Evolutionary conservation across 1,284 basidiomycete species (phyloP).

Genomic region (Trichosporon inkin): DNA sequence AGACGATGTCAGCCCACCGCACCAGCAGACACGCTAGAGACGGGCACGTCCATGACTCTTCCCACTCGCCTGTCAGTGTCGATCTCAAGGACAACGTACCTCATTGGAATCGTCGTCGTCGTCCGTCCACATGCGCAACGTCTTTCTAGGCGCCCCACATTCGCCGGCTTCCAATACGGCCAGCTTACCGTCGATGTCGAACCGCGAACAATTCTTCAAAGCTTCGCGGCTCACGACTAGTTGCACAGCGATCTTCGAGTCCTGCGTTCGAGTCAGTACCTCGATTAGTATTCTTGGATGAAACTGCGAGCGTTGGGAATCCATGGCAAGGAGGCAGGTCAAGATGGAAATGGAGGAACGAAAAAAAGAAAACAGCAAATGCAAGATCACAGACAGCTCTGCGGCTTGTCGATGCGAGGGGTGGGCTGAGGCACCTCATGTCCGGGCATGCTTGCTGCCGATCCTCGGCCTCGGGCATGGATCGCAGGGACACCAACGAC

Average conservation of each 20-base stretch:
- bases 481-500: not conserved
- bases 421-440: not conserved
- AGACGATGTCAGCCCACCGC: constrained; percentile 84
- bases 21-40: not conserved
- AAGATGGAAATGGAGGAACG: no score
- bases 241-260: not conserved
- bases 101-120: not conserved
- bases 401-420: not conserved
- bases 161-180: not conserved
- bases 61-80: not conserved
- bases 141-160: not conserved
- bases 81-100: not conserved
- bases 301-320: no score
- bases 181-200: not conserved
- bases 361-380: no score
- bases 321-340: no score
- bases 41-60: not conserved
- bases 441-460: not conserved
- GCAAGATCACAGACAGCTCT: no score
- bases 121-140: not conserved
- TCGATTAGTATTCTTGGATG: not conserved
- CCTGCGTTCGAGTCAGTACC: not conserved
- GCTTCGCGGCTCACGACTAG: not conserved
- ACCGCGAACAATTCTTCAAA: not conserved
- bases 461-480: not conserved